phyloP scores from a whole-genome alignment of 495 filamentous ascomycete genomes.

The Daldinia bambusicola region DNA sequence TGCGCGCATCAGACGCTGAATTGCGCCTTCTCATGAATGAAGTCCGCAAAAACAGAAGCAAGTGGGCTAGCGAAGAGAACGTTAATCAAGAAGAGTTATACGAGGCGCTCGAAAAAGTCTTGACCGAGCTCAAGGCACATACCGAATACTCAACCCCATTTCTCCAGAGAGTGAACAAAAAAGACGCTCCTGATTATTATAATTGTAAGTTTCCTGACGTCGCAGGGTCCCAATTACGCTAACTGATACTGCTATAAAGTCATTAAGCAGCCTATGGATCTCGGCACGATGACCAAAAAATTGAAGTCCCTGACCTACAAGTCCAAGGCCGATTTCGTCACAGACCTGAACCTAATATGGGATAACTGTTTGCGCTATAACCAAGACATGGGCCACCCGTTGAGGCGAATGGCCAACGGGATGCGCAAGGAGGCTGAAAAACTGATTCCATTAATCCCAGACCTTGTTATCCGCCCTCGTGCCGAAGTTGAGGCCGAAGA shows the following conservation, averaged over 20 bases:
- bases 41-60: constrained; percentile 95
- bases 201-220: constrained; percentile 66
- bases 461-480: constrained; percentile 86
- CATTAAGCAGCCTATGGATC: constrained; percentile 98
- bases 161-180: constrained; percentile 90
- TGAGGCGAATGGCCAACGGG: constrained; percentile 91
- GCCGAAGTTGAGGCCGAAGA: constrained; percentile 98
- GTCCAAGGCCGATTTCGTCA: constrained; percentile 94
- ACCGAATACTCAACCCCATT: constrained; percentile 97
- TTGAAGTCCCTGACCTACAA: constrained; percentile 87
- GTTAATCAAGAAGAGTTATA: constrained; percentile 98
- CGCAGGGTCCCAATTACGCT: not conserved
- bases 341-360: constrained; percentile 95
- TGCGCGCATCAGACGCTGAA: constrained; percentile 90
- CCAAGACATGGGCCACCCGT: constrained; percentile 82
- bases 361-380: constrained; percentile 96
- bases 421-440: constrained; percentile 98
- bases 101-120: constrained; percentile 93
- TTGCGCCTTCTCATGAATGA: constrained; percentile 93
- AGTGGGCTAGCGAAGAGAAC: constrained; percentile 98
- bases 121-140: constrained; percentile 94
- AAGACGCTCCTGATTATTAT: constrained; percentile 96
- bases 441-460: constrained; percentile 92
- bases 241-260: constrained; percentile 63
- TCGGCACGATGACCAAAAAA: constrained; percentile 98